Evolutionary conservation across 2,329 filamentous ascomycete genomes (phyloP).

Genomic region (Microdochium trichocladiopsis): DNA sequence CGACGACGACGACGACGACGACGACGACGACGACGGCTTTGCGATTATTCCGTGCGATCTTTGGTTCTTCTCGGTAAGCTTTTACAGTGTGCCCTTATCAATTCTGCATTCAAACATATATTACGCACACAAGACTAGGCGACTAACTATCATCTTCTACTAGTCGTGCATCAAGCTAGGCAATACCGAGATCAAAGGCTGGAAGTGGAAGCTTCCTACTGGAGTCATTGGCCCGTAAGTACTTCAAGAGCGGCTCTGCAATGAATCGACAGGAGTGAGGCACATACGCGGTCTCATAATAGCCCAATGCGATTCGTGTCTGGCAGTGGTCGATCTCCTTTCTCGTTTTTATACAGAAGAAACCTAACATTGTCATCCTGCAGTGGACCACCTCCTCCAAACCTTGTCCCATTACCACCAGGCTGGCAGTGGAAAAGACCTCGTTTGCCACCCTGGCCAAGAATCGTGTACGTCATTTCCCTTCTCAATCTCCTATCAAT

Average conservation of each 20-base stretch:
- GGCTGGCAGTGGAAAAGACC: neutral
- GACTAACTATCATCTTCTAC: neutral
- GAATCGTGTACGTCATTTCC: neutral
- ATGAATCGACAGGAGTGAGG: neutral
- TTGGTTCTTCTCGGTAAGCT: conserved; percentile 2
- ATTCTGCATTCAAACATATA: neutral
- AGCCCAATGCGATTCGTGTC: neutral
- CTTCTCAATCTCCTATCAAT: neutral
- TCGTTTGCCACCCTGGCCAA: conserved; percentile 1
- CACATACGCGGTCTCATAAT: neutral
- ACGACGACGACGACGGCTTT: neutral
- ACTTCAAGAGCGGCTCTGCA: neutral
- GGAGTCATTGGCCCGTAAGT: neutral
- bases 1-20: neutral
- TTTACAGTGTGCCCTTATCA: neutral
- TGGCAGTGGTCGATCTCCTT: no score
- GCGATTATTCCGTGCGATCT: neutral
- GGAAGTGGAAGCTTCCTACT: neutral
- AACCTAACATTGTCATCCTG: neutral
- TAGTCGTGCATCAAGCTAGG: neutral
- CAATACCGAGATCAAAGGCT: neutral
- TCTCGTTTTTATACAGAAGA: neutral
- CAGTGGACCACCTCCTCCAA: neutral
- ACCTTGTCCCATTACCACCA: neutral
- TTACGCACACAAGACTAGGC: neutral